These are phyloP conservation scores for Solanum hybrid DNA, from an alignment of 305 asterid species.

Conservation along the genomic window DNA sequence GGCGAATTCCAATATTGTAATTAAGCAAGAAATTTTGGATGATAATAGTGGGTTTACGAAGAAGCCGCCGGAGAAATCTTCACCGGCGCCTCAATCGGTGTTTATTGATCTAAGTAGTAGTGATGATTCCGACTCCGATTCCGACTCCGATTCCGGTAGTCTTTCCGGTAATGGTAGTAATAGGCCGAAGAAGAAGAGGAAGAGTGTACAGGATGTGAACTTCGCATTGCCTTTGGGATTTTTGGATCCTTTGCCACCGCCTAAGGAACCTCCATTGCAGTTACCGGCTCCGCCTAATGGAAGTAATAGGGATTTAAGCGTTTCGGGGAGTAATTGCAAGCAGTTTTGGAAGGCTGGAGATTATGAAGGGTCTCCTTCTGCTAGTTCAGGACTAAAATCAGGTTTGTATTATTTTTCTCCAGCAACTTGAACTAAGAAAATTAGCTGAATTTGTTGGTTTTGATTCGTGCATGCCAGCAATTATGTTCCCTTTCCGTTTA, in stretches of 20 bases:
- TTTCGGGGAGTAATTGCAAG: constrained; percentile 17
- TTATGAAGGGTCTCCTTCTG: constrained; percentile 40
- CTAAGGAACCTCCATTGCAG: constrained; percentile 19
- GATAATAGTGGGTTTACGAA: neutral
- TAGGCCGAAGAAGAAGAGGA: constrained; percentile 35
- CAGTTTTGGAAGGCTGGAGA: constrained; percentile 97
- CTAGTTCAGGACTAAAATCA: constrained; percentile 30
- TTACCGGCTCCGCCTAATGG: constrained; percentile 15
- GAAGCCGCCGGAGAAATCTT: neutral
- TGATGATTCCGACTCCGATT: constrained; percentile 9
- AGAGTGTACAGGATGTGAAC: constrained; percentile 14
- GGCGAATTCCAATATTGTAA: neutral
- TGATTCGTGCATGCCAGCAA: neutral
- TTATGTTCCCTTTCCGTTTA: neutral
- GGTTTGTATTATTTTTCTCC: constrained; percentile 24
- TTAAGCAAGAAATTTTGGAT: neutral
- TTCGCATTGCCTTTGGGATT: constrained; percentile 62
- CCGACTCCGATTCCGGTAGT: neutral
- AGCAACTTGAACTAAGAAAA: neutral
- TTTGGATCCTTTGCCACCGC: constrained; percentile 53
- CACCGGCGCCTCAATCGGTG: neutral
- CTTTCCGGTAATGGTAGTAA: constrained; percentile 5
- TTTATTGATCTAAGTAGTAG: constrained; percentile 22
- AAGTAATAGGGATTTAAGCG: neutral
- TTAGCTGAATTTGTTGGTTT: neutral